A percentile compares a stretch with the other conserved stretches of the same genome.
These are phyloP conservation scores for Botryococcus braunii DNA, from an alignment of 163 green algal genomes.

Conservation along the genomic window DNA sequence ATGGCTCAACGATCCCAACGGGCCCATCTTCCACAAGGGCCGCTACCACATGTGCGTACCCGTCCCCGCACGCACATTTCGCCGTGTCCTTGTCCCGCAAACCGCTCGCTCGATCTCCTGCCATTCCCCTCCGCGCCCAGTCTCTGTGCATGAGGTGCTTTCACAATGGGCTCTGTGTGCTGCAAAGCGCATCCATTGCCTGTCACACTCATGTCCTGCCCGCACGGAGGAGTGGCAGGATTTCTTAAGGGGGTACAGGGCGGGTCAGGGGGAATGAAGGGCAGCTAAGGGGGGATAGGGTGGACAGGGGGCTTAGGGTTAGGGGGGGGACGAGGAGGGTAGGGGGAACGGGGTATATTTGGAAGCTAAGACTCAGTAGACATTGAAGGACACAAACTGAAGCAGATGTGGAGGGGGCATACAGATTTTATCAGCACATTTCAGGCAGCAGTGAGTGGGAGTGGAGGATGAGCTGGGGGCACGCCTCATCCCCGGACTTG, in stretches of 20 bases:
- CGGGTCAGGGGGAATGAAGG: too few species aligned
- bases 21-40: conserved; percentile 52
- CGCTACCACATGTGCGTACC: conserved; percentile 52
- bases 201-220: background rate
- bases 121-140: too few species aligned
- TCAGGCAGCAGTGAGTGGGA: conserved; percentile 44
- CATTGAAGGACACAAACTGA: background rate
- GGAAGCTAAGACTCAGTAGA: background rate
- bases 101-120: too few species aligned
- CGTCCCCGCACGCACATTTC: background rate
- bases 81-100: too few species aligned
- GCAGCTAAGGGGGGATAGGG: too few species aligned
- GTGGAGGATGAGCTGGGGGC: conserved; percentile 61
- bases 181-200: background rate
- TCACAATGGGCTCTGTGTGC: too few species aligned
- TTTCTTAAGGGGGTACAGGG: too few species aligned
- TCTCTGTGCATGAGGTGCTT: too few species aligned
- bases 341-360: background rate
- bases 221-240: too few species aligned
- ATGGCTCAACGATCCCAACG: conserved; percentile 60
- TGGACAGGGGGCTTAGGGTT: too few species aligned
- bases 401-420: too few species aligned
- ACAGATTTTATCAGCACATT: conserved; percentile 67
- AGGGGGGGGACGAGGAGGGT: too few species aligned
- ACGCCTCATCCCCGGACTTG: conserved; percentile 52